Percentiles rank a stretch among this genome's conserved stretches.
These are phyloP conservation scores for Termitomyces sp. DNA, from an alignment of 768 basidiomycete species.

Conservation along the genomic window DNA sequence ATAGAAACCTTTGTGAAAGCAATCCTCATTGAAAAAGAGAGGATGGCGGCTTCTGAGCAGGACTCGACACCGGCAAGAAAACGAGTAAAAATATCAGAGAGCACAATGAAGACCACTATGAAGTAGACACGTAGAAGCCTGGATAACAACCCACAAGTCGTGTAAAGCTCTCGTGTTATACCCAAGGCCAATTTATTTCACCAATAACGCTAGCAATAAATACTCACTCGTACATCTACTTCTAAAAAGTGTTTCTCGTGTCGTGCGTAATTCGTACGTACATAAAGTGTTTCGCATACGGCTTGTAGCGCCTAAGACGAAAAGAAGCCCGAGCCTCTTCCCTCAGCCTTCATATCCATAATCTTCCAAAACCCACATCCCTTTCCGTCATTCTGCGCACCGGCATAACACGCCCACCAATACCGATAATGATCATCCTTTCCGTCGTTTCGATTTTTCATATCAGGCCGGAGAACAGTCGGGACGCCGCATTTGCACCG, in stretches of 20 bases:
- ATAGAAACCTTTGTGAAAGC: background rate
- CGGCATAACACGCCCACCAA: constrained; percentile 81
- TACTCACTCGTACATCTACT: background rate
- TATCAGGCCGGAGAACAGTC: constrained; percentile 66
- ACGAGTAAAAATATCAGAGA: background rate
- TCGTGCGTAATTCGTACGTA: no score
- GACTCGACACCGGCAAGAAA: background rate
- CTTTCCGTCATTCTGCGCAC: constrained; percentile 80
- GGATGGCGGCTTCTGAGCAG: background rate
- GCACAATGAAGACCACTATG: background rate
- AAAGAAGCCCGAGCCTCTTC: constrained; percentile 36
- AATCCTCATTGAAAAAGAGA: background rate
- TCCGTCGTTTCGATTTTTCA: constrained; percentile 63
- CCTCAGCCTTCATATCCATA: constrained; percentile 65
- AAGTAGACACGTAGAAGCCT: background rate
- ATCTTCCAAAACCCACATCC: constrained; percentile 73
- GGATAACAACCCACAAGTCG: no score
- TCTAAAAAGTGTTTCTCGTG: no score
- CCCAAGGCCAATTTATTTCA: background rate
- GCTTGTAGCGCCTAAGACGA: background rate
- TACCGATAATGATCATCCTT: constrained; percentile 52
- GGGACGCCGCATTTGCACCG: constrained; percentile 71
- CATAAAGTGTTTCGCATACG: background rate
- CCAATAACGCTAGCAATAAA: background rate
- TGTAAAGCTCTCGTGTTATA: no score